phyloP scores from a whole-genome alignment of 192 early-diverging fungal species.

The Coemansia sp. region DNA sequence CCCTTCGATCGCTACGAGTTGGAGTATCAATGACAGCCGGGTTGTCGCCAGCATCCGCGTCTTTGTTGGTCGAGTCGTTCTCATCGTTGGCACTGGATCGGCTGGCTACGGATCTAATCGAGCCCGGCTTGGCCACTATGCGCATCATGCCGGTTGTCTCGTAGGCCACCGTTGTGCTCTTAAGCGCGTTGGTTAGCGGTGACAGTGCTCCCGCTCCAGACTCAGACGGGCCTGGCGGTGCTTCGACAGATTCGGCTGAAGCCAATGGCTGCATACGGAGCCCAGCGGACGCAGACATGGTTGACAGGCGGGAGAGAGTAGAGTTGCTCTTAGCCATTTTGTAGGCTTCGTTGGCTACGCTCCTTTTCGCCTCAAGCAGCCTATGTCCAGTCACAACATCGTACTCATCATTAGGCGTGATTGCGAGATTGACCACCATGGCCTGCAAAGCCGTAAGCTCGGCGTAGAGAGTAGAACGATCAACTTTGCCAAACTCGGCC shows the following conservation, averaged over 20 bases:
- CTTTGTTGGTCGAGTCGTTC: neutral
- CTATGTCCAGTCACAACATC: constrained; percentile 19
- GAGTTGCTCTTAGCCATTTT: neutral
- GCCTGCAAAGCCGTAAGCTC: constrained; percentile 25
- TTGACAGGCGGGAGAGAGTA: constrained; percentile 6
- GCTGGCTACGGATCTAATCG: neutral
- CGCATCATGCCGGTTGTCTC: constrained; percentile 33
- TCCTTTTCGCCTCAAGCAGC: constrained; percentile 11
- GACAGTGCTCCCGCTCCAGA: neutral
- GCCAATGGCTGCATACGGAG: constrained; percentile 3
- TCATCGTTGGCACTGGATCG: neutral
- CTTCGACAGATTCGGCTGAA: neutral
- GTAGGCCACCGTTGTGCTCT: constrained; percentile 26
- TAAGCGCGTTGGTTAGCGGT: neutral
- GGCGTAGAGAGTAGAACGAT: constrained; percentile 10
- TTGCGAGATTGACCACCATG: constrained; percentile 27
- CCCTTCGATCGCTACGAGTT: constrained; percentile 8
- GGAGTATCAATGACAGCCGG: neutral
- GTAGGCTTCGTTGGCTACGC: neutral
- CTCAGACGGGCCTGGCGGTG: neutral
- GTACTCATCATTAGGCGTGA: constrained; percentile 42
- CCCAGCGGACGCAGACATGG: constrained; percentile 28
- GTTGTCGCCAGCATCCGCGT: neutral
- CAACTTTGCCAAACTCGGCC: neutral
- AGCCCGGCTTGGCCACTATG: neutral